These are phyloP conservation scores for Phytophthora fragariaefolia DNA, from an alignment of 352 stramenopile genomes.

Conservation along the genomic window DNA sequence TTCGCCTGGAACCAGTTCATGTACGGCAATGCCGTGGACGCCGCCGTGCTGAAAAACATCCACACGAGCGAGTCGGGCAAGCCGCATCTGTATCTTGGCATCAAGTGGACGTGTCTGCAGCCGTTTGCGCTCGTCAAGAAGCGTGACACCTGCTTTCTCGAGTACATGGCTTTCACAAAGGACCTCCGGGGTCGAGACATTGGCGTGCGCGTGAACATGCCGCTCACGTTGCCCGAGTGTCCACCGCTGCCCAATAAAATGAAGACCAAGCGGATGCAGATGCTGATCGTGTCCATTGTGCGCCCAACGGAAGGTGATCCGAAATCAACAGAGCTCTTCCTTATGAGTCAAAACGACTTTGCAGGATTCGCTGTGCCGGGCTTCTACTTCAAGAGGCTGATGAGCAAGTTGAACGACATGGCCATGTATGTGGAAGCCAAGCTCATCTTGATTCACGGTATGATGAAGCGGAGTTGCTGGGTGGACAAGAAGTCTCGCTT, in stretches of 20 bases:
- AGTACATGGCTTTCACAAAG: slow-evolving; percentile 75
- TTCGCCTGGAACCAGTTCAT: slow-evolving; percentile 75
- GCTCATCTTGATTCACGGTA: slow-evolving; percentile 52
- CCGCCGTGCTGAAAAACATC: slow-evolving; percentile 69
- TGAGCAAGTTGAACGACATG: slow-evolving; percentile 58
- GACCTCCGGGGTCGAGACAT: slow-evolving; percentile 63
- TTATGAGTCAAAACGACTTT: slow-evolving; percentile 62
- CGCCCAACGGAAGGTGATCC: slow-evolving; percentile 31
- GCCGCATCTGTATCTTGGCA: slow-evolving; percentile 67
- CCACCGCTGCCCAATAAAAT: slow-evolving; percentile 49
- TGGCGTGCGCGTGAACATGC: slow-evolving; percentile 63
- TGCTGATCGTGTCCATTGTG: slow-evolving; percentile 59
- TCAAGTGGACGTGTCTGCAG: slow-evolving; percentile 78
- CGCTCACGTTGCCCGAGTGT: slow-evolving; percentile 62
- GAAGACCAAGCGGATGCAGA: slow-evolving; percentile 60
- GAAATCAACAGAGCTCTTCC: slow-evolving; percentile 54
- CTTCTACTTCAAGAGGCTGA: slow-evolving; percentile 52
- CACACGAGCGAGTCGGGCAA: slow-evolving; percentile 51
- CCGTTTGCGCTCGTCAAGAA: slow-evolving; percentile 65
- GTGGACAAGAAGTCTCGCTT: slow-evolving; percentile 51
- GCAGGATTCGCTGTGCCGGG: slow-evolving; percentile 37
- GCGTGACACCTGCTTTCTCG: slow-evolving; percentile 71
- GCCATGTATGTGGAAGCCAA: slow-evolving; percentile 57
- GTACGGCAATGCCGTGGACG: slow-evolving; percentile 62
- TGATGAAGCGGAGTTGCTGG: slow-evolving; percentile 55